Evolutionary conservation across 345 rosid genomes (phyloP).

Genomic region (Eucalyptus cladocalyx): DNA sequence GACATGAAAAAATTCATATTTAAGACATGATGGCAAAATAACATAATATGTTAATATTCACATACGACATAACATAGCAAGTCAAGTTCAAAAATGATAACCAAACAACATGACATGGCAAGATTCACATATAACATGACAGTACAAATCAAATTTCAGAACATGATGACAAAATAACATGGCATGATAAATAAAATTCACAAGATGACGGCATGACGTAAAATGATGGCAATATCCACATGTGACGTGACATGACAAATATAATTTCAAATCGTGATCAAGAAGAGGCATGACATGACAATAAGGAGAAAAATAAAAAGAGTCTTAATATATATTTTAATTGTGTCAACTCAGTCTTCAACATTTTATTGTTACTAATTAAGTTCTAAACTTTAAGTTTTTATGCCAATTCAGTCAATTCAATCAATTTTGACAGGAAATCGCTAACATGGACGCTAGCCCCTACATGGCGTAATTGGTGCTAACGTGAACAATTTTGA

Average conservation of each 20-base stretch:
- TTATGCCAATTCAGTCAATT: too few species aligned
- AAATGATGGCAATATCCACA: too few species aligned
- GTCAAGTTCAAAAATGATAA: not conserved
- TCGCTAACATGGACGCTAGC: too few species aligned
- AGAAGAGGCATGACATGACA: not conserved
- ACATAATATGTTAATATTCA: too few species aligned
- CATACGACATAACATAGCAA: not conserved
- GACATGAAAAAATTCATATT: not conserved
- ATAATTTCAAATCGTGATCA: not conserved
- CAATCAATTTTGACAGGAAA: too few species aligned
- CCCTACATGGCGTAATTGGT: fast-evolving
- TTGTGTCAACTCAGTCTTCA: fast-evolving
- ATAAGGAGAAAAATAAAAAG: too few species aligned
- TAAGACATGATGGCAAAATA: not conserved
- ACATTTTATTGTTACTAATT: too few species aligned
- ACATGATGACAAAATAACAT: not conserved
- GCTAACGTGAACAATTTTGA: too few species aligned
- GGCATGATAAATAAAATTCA: not conserved
- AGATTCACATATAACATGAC: not conserved
- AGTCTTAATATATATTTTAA: too few species aligned
- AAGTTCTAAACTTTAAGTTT: fast-evolving
- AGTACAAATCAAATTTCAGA: too few species aligned
- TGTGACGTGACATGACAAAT: not conserved
- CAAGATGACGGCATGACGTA: not conserved
- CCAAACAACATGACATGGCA: not conserved